Conservation (phyloP, 257 asterid genomes). For the Solanum megistacrolobum region DNA sequence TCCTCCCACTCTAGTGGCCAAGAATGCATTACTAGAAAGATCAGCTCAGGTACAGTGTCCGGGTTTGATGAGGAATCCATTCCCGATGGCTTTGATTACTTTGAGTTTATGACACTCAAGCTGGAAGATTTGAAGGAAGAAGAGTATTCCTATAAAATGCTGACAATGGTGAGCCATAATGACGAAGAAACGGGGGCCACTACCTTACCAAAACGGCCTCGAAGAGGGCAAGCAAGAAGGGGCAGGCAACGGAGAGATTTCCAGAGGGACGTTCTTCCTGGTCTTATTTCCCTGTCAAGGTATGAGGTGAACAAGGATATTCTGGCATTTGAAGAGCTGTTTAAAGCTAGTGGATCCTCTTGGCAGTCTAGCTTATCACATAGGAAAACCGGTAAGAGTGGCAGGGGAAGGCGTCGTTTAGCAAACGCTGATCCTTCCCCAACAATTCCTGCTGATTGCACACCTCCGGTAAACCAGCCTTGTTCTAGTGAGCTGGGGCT, state of each 20-base stretch:
- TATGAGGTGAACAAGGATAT: conserved; percentile 61
- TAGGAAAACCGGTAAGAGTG: conserved; percentile 18
- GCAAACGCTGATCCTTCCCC: conserved; percentile 6
- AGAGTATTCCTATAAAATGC: conserved; percentile 3
- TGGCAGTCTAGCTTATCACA: conserved; percentile 13
- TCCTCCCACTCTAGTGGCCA: conserved; percentile 13
- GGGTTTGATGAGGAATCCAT: conserved; percentile 11
- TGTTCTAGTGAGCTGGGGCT: conserved; percentile 4
- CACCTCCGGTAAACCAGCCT: conserved; percentile 15
- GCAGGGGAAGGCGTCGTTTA: conserved; percentile 31
- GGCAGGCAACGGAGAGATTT: conserved; percentile 50
- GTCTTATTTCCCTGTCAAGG: conserved; percentile 45
- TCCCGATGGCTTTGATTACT: conserved; percentile 49
- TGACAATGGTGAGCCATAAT: background rate
- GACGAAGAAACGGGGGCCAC: conserved; percentile 15
- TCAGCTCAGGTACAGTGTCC: background rate
- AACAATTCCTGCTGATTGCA: conserved; percentile 1
- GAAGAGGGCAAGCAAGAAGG: conserved; percentile 41
- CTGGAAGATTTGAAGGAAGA: conserved; percentile 43
- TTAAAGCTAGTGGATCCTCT: conserved; percentile 25
- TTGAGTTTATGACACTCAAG: conserved; percentile 55
- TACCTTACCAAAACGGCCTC: conserved; percentile 16
- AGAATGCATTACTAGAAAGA: background rate
- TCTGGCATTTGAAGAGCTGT: conserved; percentile 49
- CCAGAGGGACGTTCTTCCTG: conserved; percentile 61